phyloP scores from a whole-genome alignment of 305 asterid species.

The Caryopteris hybrid region DNA sequence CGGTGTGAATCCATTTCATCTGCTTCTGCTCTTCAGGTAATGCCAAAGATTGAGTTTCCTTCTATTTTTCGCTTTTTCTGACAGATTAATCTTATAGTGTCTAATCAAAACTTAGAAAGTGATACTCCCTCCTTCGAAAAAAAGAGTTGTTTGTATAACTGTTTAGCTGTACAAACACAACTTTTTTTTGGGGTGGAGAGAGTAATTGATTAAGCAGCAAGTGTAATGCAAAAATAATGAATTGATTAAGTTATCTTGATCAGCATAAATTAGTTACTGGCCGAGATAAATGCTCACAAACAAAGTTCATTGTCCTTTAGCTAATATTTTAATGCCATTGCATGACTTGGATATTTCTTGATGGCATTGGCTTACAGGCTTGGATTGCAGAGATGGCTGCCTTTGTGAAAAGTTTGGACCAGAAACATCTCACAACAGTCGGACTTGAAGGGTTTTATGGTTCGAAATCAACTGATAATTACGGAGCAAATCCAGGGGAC shows the following conservation, averaged over 20 bases:
- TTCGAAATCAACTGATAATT: constrained; percentile 26
- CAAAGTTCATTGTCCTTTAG: background rate
- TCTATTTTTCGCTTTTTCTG: background rate
- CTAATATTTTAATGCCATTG: background rate
- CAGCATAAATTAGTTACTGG: background rate
- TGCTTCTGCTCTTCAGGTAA: constrained; percentile 51
- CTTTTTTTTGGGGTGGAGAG: too few species aligned
- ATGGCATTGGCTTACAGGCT: constrained; percentile 21
- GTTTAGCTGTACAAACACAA: too few species aligned
- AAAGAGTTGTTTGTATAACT: too few species aligned
- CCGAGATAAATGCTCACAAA: background rate
- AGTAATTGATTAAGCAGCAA: background rate
- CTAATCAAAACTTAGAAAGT: background rate
- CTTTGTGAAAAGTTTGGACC: constrained; percentile 49
- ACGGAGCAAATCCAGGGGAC: constrained; percentile 47
- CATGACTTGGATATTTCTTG: background rate
- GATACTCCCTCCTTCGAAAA: too few species aligned
- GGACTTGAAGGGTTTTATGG: constrained; percentile 62
- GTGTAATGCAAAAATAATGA: background rate
- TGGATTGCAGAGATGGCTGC: constrained; percentile 63
- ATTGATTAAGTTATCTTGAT: background rate
- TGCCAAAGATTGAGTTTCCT: background rate
- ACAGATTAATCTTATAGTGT: background rate
- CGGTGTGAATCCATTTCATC: constrained; percentile 47
- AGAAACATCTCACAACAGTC: constrained; percentile 46